A percentile compares a stretch with the other conserved stretches of the same genome.
phyloP scores from a whole-genome alignment of 2,329 filamentous ascomycete species.

The Blastomyces gilchristii region DNA sequence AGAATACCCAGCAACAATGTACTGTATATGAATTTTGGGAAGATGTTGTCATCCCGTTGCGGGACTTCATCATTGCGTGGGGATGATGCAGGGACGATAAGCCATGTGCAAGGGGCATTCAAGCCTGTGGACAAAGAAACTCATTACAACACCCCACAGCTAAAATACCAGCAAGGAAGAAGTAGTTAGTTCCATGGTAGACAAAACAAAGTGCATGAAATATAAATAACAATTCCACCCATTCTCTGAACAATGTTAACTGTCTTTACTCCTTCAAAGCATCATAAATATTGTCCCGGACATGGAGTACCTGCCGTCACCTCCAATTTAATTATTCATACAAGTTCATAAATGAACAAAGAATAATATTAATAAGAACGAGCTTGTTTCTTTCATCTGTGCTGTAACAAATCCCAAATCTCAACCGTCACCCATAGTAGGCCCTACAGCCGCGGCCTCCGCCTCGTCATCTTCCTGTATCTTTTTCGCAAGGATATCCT shows the following conservation, averaged over 20 bases:
- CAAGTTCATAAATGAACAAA: background rate
- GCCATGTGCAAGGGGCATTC: no score
- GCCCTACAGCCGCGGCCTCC: constrained; percentile 7
- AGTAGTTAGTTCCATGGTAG: no score
- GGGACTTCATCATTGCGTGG: no score
- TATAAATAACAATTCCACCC: background rate
- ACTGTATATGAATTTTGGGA: no score
- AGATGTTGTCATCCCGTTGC: no score
- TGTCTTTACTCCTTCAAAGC: background rate
- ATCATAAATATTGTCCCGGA: background rate
- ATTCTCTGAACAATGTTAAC: background rate
- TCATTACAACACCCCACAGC: no score
- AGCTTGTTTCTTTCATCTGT: background rate
- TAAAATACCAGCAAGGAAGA: no score
- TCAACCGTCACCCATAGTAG: background rate
- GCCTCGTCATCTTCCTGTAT: constrained; percentile 30
- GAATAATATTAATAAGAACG: background rate
- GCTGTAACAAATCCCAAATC: background rate
- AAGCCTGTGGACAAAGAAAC: no score
- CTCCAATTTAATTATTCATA: background rate
- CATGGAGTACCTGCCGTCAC: background rate
- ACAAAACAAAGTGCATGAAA: background rate
- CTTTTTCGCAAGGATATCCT: constrained; percentile 43
- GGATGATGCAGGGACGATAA: no score
- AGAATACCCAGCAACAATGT: no score